phyloP scores from a whole-genome alignment of 140 eudicot genomes.

The Senecio squalidus region DNA sequence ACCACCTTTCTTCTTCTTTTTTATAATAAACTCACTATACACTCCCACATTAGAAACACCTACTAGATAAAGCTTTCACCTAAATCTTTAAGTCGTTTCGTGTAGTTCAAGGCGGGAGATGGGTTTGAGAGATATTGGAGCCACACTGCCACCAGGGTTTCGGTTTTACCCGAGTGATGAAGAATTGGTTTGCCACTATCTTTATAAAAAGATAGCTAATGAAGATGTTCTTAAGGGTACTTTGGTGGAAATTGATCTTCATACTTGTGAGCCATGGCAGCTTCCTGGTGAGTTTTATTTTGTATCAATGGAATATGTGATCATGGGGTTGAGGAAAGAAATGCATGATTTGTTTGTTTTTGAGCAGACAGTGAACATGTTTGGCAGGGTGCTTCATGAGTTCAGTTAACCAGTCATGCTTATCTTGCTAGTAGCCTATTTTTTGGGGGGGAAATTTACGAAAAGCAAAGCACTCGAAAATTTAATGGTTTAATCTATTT shows the following conservation, averaged over 20 bases:
- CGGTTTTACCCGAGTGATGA: conserved; percentile 90
- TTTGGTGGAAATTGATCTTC: conserved; percentile 79
- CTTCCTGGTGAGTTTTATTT: conserved; percentile 71
- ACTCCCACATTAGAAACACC: conserved; percentile 25
- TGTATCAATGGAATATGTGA: neutral
- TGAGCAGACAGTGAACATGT: conserved; percentile 25
- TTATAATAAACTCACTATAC: conserved; percentile 20
- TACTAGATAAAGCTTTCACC: neutral
- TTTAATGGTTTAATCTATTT: neutral
- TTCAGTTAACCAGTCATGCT: conserved; percentile 10
- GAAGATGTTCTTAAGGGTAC: conserved; percentile 58
- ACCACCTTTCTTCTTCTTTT: conserved; percentile 30
- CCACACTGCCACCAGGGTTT: conserved; percentile 82
- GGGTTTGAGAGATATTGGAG: conserved; percentile 88
- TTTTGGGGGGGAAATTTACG: neutral
- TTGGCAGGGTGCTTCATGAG: conserved; percentile 11
- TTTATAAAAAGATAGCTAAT: conserved; percentile 63
- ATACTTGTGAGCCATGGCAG: conserved; percentile 98
- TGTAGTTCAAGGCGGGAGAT: conserved; percentile 13
- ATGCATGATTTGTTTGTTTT: conserved; percentile 19
- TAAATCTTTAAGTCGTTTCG: neutral
- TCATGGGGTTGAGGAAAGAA: conserved; percentile 13
- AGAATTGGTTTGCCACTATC: conserved; percentile 88
- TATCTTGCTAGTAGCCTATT: neutral
- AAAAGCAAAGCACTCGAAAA: neutral